phyloP scores from a whole-genome alignment of 768 basidiomycete genomes.

The Macrolepiota albuminosa region DNA sequence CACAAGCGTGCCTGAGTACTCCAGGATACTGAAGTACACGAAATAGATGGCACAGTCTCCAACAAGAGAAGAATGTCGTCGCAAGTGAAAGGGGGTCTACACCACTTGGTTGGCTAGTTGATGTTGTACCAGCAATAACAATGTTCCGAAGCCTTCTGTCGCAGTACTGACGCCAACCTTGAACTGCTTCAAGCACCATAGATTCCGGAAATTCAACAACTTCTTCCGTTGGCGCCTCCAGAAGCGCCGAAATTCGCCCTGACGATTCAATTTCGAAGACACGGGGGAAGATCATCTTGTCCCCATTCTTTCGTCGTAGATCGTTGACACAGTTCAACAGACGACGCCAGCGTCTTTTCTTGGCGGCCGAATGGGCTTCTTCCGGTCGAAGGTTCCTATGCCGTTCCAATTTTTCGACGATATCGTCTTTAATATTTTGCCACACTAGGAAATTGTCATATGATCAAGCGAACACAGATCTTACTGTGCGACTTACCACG shows the following conservation, averaged over 20 bases:
- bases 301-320: background rate
- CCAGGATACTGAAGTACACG: background rate
- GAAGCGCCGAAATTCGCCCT: background rate
- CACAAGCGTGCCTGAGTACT: background rate
- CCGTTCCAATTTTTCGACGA: background rate
- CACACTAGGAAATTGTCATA: background rate
- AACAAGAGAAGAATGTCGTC: slow-evolving; percentile 1
- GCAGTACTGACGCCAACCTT: background rate
- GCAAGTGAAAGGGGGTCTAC: background rate
- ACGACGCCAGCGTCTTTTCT: background rate
- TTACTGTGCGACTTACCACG: background rate
- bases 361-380: background rate
- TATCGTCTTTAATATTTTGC: background rate
- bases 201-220: background rate
- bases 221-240: background rate
- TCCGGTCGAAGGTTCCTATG: background rate
- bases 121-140: background rate
- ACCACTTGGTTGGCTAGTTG: background rate
- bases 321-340: background rate
- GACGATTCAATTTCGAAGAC: background rate
- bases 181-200: background rate
- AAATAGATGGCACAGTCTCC: background rate
- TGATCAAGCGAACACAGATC: background rate
- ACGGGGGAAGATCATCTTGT: background rate
- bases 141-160: background rate